Conservation (phyloP, 2,329 filamentous ascomycete genomes). For the Pseudocercospora crystallina region DNA sequence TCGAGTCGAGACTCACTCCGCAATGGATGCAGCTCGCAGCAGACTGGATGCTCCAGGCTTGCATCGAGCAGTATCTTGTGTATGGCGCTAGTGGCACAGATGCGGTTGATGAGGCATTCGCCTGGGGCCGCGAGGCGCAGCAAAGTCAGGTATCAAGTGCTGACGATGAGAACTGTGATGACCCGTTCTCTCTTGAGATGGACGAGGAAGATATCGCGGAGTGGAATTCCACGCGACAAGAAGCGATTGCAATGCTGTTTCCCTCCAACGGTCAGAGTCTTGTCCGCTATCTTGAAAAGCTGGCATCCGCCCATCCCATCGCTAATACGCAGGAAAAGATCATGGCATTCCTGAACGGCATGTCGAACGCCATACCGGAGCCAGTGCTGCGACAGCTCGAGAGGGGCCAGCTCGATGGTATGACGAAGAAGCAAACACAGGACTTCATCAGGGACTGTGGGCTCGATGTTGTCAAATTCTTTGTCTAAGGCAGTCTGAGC, state of each 20-base stretch:
- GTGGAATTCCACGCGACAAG: constrained; percentile 40
- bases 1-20: constrained; percentile 36
- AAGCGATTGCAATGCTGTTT: constrained; percentile 34
- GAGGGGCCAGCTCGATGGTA: constrained; percentile 43
- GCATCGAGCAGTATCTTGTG: constrained; percentile 49
- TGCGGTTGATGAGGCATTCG: constrained; percentile 45
- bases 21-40: constrained; percentile 49
- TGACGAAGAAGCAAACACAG: constrained; percentile 40
- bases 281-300: no score
- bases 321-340: constrained; percentile 42
- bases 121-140: constrained; percentile 47
- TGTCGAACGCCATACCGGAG: constrained; percentile 45
- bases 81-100: constrained; percentile 39
- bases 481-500: no score
- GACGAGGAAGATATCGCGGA: constrained; percentile 32
- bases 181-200: constrained; percentile 18
- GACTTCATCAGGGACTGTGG: constrained; percentile 36
- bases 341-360: constrained; percentile 42
- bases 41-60: constrained; percentile 52
- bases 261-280: constrained; percentile 9
- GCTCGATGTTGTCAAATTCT: constrained; percentile 13
- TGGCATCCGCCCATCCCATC: constrained; percentile 29
- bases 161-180: constrained; percentile 28
- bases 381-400: constrained; percentile 56
- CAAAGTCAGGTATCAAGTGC: neutral